A percentile compares a stretch with the other conserved stretches of the same genome.
These are phyloP conservation scores for Pichia deserticola DNA, from an alignment of 805 yeast species.

Conservation along the genomic window DNA sequence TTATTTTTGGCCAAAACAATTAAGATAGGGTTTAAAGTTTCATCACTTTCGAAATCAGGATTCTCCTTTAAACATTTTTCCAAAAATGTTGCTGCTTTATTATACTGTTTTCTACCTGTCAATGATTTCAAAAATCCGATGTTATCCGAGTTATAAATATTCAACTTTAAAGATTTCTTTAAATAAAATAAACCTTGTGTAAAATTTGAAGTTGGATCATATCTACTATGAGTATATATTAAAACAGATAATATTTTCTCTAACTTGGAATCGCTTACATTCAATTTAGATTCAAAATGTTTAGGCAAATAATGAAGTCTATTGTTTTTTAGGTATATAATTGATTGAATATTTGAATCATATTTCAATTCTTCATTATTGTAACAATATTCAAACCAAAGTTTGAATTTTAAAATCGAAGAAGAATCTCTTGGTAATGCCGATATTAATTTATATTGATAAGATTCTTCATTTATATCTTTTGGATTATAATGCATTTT, in stretches of 20 bases:
- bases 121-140: conserved; percentile 16
- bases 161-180: conserved; percentile 6
- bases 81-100: conserved; percentile 11
- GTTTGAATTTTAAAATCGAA: conserved; percentile 4
- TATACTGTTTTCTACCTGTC: conserved; percentile 7
- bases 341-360: conserved; percentile 4
- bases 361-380: conserved; percentile 3
- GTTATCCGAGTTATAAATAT: conserved; percentile 13
- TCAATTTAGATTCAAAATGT: conserved; percentile 7
- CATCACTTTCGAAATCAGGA: conserved; percentile 9
- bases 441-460: conserved; percentile 7
- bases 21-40: conserved; percentile 15
- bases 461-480: conserved; percentile 1
- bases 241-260: conserved; percentile 14
- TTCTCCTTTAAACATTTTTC: conserved; percentile 4
- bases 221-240: conserved; percentile 17
- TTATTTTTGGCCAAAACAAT: conserved; percentile 15
- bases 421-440: conserved; percentile 1
- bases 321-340: conserved; percentile 5
- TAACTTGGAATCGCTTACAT: neutral
- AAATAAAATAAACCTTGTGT: conserved; percentile 7
- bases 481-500: conserved; percentile 3
- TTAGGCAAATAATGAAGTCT: conserved; percentile 10
- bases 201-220: conserved; percentile 16
- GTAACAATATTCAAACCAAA: conserved; percentile 11